A percentile compares a stretch with the other conserved stretches of the same genome.
These are phyloP conservation scores for Keithomyces neogunnii DNA, from an alignment of 2,329 filamentous ascomycete genomes.

Conservation along the genomic window DNA sequence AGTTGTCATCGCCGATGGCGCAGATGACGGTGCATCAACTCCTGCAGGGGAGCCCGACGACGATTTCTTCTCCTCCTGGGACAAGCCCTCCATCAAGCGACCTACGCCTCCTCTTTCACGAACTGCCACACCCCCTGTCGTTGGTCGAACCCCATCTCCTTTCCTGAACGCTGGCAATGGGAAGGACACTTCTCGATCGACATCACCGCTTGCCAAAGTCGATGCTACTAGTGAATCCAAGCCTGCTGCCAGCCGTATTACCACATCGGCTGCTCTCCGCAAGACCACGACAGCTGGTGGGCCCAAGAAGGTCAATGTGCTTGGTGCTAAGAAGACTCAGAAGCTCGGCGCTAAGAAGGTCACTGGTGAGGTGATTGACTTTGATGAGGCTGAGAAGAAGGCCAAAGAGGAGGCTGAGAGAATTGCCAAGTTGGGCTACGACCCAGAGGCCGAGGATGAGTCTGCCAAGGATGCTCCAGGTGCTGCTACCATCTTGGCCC, in stretches of 20 bases:
- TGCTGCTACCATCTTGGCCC: conserved; percentile 56
- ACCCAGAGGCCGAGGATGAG: conserved; percentile 75
- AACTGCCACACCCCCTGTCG: conserved; percentile 73
- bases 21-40: conserved; percentile 61
- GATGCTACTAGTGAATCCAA: conserved; percentile 45
- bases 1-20: conserved; percentile 73
- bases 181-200: conserved; percentile 65
- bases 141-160: conserved; percentile 78
- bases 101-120: conserved; percentile 90
- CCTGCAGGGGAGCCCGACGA: conserved; percentile 82
- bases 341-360: conserved; percentile 95
- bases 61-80: conserved; percentile 99
- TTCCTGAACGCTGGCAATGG: conserved; percentile 68
- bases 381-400: conserved; percentile 94
- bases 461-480: conserved; percentile 39
- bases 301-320: conserved; percentile 75
- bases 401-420: conserved; percentile 96
- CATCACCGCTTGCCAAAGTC: conserved; percentile 69
- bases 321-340: conserved; percentile 73
- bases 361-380: conserved; percentile 72
- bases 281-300: conserved; percentile 58
- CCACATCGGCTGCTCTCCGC: conserved; percentile 71
- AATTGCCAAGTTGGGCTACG: conserved; percentile 90
- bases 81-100: conserved; percentile 94
- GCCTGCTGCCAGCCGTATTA: conserved; percentile 62